Base-by-base conservation (phyloP, 1,284 basidiomycete genomes). In the Rhodotorula sp. region DNA sequence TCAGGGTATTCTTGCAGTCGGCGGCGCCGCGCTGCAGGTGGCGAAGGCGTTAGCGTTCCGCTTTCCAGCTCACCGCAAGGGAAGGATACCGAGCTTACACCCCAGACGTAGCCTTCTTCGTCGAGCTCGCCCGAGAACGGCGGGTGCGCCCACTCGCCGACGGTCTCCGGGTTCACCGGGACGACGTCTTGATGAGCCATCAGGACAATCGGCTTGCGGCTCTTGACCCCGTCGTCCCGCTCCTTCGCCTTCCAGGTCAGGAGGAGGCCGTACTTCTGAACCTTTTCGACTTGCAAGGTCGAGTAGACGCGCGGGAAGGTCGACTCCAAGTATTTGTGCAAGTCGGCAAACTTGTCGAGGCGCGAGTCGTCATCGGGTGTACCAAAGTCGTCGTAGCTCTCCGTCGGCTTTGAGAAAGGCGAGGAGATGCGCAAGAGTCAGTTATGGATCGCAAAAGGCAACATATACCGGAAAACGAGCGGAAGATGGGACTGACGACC, bases 61-160 rank as follows among this genome's bases (percentile, higher is more conserved):
- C 43, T 67, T 61, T 7, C 76, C 61, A 60, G 80, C 80, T 7
- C 0, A 23, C 20, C n/a, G 5, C 16, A 12, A n/a, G 2, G 43
- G 21, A 10, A 26, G 23, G 26, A 5, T 78, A 72, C 3, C n/a
- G 49, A 23, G 39, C 61, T 23, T 23, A 62, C 61, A 6, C 86
- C 86, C 85, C 85, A 86, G 49, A 87, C 82, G 83, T 82, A 82
- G 77, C 66, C 83, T 7, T 81, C 74, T 16, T 79, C 75, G 31
- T 85, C 83, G 62, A 84, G 79, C 62, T 77, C 78, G 0, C 85
- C 86, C 5, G 80, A 80, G 75, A 85, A 87, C 0, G 86, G 85
- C 0, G 83, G 82, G 72, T 83, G 81, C 0, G 79, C 81, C 86
- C 86, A 87, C 56, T 82, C 79, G 54, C 79, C 79, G 18, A 82